A percentile compares a stretch with the other conserved stretches of the same genome.
These are phyloP conservation scores for Leishmania braziliensis DNA, from an alignment of 208 protist genomes.

Conservation along the genomic window DNA sequence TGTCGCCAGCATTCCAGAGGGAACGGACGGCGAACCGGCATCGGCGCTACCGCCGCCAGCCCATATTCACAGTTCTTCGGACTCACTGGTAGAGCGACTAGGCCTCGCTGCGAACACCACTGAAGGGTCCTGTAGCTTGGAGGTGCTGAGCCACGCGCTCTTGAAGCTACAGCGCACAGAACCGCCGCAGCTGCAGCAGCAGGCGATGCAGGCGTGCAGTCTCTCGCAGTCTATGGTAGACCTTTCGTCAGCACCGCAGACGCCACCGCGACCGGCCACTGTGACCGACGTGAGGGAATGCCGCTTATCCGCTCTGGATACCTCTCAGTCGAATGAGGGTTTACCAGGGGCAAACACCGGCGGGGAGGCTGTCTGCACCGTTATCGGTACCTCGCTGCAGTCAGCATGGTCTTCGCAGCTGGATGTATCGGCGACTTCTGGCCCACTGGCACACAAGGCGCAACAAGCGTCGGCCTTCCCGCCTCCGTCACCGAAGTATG, in stretches of 20 bases:
- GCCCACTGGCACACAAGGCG: not conserved
- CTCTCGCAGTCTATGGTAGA: not conserved
- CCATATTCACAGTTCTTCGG: not conserved
- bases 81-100: not conserved
- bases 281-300: not conserved
- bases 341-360: not conserved
- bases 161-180: not conserved
- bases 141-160: not conserved
- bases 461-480: not conserved
- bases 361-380: not conserved
- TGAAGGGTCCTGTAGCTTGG: not conserved
- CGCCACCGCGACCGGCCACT: constrained; percentile 5
- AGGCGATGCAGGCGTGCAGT: not conserved
- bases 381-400: not conserved
- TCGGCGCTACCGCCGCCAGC: not conserved
- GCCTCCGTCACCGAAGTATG: not conserved
- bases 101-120: not conserved
- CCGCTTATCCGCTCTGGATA: not conserved
- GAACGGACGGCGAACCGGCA: not conserved
- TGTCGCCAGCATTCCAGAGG: not conserved
- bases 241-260: not conserved
- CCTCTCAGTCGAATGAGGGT: not conserved
- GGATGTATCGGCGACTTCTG: too few relatives aligned
- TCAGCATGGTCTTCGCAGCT: not conserved
- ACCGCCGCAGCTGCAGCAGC: not conserved